Evolutionary conservation across 2,329 filamentous ascomycete genomes (phyloP).

Genomic region (Fusarium sp.): DNA sequence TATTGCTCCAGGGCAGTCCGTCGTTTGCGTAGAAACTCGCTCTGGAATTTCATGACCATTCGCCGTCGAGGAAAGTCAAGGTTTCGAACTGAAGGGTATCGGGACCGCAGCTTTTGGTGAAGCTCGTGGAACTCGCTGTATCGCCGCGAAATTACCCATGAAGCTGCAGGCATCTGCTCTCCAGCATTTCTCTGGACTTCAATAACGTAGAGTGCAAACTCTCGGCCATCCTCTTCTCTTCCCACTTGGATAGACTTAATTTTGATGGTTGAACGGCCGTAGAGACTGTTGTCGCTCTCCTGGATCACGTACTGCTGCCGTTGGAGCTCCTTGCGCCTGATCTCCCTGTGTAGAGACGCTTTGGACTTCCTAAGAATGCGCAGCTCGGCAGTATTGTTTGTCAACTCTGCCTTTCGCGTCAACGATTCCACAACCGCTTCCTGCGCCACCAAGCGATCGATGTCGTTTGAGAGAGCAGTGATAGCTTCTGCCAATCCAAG

Average conservation of each 20-base stretch:
- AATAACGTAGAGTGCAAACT: slow-evolving; percentile 92
- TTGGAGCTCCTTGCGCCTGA: slow-evolving; percentile 93
- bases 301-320: slow-evolving; percentile 97
- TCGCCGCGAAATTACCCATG: slow-evolving; percentile 89
- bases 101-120: slow-evolving; percentile 84
- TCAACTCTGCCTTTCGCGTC: slow-evolving; percentile 92
- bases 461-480: slow-evolving; percentile 84
- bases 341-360: slow-evolving; percentile 89
- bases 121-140: slow-evolving; percentile 98
- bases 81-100: slow-evolving; percentile 87
- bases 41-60: slow-evolving; percentile 96
- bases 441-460: slow-evolving; percentile 87
- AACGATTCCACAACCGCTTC: slow-evolving; percentile 91
- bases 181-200: slow-evolving; percentile 91
- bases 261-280: slow-evolving; percentile 86
- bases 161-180: slow-evolving; percentile 95
- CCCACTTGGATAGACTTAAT: slow-evolving; percentile 95
- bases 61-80: slow-evolving; percentile 92
- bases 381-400: slow-evolving; percentile 94
- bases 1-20: slow-evolving; percentile 86
- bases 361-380: slow-evolving; percentile 94
- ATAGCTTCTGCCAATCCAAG: slow-evolving; percentile 94
- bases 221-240: slow-evolving; percentile 88
- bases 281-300: slow-evolving; percentile 96
- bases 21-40: slow-evolving; percentile 92